Conservation (phyloP, 2,329 filamentous ascomycete genomes). For the Cercospora sp. region DNA sequence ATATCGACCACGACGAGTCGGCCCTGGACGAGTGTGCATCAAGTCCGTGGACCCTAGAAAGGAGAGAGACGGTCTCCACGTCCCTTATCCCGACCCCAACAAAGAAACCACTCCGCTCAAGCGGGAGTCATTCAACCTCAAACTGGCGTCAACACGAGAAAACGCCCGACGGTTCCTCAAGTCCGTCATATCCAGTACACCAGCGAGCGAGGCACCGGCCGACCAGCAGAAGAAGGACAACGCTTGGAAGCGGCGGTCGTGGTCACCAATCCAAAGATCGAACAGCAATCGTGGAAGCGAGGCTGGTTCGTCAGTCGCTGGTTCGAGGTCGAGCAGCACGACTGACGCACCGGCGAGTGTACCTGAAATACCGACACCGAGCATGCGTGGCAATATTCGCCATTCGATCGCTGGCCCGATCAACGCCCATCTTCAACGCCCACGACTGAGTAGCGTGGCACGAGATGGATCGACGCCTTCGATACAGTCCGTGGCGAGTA, state of each 20-base stretch:
- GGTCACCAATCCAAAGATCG: constrained; percentile 33
- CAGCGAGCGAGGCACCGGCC: constrained; percentile 12
- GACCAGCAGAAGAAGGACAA: constrained; percentile 19
- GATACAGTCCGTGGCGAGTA: constrained; percentile 18
- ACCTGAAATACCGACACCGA: constrained; percentile 16
- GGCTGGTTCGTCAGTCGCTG: constrained; percentile 10
- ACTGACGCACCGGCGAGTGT: constrained; percentile 13
- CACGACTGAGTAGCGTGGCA: constrained; percentile 45
- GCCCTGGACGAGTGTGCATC: constrained; percentile 60
- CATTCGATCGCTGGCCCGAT: constrained; percentile 44
- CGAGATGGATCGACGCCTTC: constrained; percentile 38
- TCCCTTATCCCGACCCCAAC: constrained; percentile 18
- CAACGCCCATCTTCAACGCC: constrained; percentile 42
- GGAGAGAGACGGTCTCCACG: constrained; percentile 31
- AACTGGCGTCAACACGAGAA: constrained; percentile 53
- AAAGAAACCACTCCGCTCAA: constrained; percentile 18
- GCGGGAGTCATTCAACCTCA: constrained; percentile 38
- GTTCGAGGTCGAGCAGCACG: constrained; percentile 4
- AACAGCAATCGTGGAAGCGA: constrained; percentile 27
- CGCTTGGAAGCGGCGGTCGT: constrained; percentile 35
- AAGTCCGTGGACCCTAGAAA: constrained; percentile 51
- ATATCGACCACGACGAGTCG: constrained; percentile 54
- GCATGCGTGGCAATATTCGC: constrained; percentile 44
- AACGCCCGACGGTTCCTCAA: constrained; percentile 53
- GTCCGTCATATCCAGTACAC: constrained; percentile 43